Evolutionary conservation across 1,284 basidiomycete species (phyloP).

Genomic region (Ganoderma sp.): DNA sequence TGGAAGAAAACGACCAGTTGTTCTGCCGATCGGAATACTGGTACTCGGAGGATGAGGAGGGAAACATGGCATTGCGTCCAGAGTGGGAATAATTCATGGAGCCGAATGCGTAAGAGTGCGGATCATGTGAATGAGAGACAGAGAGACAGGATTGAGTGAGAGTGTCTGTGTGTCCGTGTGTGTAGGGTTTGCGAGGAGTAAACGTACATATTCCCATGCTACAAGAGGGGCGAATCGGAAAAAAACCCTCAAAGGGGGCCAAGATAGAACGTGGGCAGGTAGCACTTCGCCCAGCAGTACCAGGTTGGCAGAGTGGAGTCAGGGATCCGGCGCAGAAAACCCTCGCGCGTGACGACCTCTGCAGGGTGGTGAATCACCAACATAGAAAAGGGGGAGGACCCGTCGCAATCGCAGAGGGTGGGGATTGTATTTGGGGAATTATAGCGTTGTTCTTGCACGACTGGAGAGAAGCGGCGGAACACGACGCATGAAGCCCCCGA

Average conservation of each 20-base stretch:
- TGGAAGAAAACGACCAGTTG: slow-evolving; percentile 66
- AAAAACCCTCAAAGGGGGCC: slow-evolving; percentile 80
- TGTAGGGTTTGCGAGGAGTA: slow-evolving; percentile 64
- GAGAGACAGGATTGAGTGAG: too few species aligned
- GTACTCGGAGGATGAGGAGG: slow-evolving; percentile 59
- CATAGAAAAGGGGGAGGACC: slow-evolving; percentile 64
- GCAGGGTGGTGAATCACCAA: slow-evolving; percentile 49
- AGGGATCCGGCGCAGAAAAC: slow-evolving; percentile 82
- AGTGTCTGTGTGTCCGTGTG: too few species aligned
- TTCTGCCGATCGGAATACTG: slow-evolving; percentile 57
- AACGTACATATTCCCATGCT: slow-evolving; percentile 57
- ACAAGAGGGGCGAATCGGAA: slow-evolving; percentile 68
- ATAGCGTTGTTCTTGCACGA: slow-evolving; percentile 77
- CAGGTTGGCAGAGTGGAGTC: slow-evolving; percentile 65
- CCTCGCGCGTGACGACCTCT: slow-evolving; percentile 69
- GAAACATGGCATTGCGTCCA: slow-evolving; percentile 46
- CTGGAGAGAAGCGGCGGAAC: slow-evolving; percentile 86
- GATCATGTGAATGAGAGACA: slow-evolving; percentile 72
- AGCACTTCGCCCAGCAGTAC: slow-evolving; percentile 59
- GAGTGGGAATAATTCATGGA: slow-evolving; percentile 53
- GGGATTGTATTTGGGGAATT: slow-evolving; percentile 64
- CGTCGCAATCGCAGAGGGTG: slow-evolving; percentile 72
- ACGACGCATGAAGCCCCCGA: slow-evolving; percentile 90
- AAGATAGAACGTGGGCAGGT: slow-evolving; percentile 69
- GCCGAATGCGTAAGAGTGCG: slow-evolving; percentile 58